Base-by-base conservation (phyloP, 768 basidiomycete species). In the Solioccasus polychromus region DNA sequence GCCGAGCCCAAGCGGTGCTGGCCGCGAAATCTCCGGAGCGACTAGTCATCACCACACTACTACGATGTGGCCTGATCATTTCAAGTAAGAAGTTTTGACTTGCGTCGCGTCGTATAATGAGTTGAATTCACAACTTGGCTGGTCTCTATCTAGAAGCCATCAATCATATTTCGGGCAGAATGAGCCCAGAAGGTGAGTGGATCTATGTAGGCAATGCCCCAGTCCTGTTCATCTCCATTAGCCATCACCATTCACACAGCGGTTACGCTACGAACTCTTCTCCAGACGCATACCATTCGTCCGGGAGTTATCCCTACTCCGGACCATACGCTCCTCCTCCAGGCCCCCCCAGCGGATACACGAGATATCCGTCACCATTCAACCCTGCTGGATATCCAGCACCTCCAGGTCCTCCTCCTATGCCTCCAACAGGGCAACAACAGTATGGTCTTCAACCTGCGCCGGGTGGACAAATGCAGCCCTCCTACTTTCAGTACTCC, bases 401-500 rank as follows among this genome's bases (percentile, higher is more conserved):
- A 12, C 60, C 61, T 31, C 48, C 42, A 20, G 61, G 58, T 4
- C 71, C 75, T 26, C 79, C 81, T 36, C 72, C 70, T 8, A 70
- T 63, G 58, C 83, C 84, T 12, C 82, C 84, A 2, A 54, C 69
- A 4, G 70, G 76, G 34, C 66, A 75, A 23, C 88, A 90, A 55
- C 61, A 73, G 48, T 88, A 84, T 52, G 82, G 83, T 2, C 78
- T 81, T 9, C 79, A 80, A 65, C 71, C 80, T 48, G 72, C 66
- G 18, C 46, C 68, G 2, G 68, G 75, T 17, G 69, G 75, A 34
- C 70, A 71, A 26, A 63, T 67, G 40, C 69, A 72, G 29, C 80
- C 86, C 52, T 76, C 79, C 2, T 88, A 67, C 64, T 93, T 91
- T 71, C 84, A 88, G 55, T 92, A 91, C 58, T 93, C 91, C 3